Base-by-base conservation (phyloP, 1,284 basidiomycete species). In the Moesziomyces aphidis region DNA sequence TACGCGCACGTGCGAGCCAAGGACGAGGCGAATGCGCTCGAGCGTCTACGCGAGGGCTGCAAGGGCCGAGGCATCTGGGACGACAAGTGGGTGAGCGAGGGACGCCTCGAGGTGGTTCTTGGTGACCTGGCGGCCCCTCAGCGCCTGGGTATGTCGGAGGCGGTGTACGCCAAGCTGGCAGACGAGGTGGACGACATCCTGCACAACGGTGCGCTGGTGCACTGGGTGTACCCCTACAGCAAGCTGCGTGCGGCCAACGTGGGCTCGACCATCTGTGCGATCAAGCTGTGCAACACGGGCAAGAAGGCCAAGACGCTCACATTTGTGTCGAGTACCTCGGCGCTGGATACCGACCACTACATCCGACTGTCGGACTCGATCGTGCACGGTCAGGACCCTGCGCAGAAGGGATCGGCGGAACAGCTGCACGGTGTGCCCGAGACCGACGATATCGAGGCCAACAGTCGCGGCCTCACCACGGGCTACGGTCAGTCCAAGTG, bases 191-290 rank as follows among this genome's bases (percentile, higher is more conserved):
- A 98, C 83, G 90, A 90, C 1, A 88, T 99, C 31, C 84, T 99
- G 59, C 97, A 99, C 85, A 99, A 99, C 80, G 97, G 97, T 49
- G 97, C 97, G 23, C 86, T 99, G 84, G 97, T 99, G 17, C 97
- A 99, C 84, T 99, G 97, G 97, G 94, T 99, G 3, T 99, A 98
- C 86, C 94, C 95, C 0, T 99, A 99, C 86, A 91, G 94, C 84
- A 94, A 92, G 85, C 89, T 99, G 42, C 92, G 95, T 19, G 89
- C 91, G 0, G 90, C 95, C 28, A 99, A 99, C 83, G 97, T 99
- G 15, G 83, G 95, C 4, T 91, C 92, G 0, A 99, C 97, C 2
- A 82, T 98, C 59, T 92, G 92, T 2, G 90, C 91, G 2, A 88
- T 97, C 56, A 89, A 93, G 52, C 89, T 99, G 31, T 93, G 93